Conservation (phyloP, 177 flowering plant genomes). For the Vitis hybrid region DNA sequence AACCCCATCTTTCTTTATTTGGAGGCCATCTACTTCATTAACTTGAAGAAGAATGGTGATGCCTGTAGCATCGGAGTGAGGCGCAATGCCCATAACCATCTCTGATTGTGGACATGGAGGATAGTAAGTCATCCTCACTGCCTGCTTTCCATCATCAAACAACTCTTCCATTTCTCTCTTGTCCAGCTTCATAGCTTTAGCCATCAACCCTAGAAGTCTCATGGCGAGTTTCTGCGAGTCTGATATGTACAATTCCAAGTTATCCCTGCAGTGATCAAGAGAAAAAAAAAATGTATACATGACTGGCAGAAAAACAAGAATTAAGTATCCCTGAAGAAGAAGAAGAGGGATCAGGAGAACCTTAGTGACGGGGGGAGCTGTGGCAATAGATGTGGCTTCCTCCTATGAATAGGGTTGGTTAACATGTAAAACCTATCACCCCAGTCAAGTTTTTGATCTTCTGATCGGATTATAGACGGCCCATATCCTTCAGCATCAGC, state of each 20-base stretch:
- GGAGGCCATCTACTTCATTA: slow-evolving; percentile 41
- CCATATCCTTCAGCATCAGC: slow-evolving; percentile 40
- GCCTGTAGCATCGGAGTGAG: slow-evolving; percentile 43
- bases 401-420: slow-evolving; percentile 27
- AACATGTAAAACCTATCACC: slow-evolving; percentile 25
- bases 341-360: slow-evolving; percentile 7
- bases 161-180: slow-evolving; percentile 19
- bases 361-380: slow-evolving; percentile 37
- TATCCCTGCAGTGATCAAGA: slow-evolving; percentile 18
- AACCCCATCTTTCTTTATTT: slow-evolving; percentile 35
- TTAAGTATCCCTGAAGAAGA: neutral
- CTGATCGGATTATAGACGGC: neutral
- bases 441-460: slow-evolving; percentile 32
- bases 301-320: too few relatives aligned
- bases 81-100: slow-evolving; percentile 31
- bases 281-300: neutral
- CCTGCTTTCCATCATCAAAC: slow-evolving; percentile 36
- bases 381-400: slow-evolving; percentile 43
- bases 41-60: slow-evolving; percentile 44
- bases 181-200: slow-evolving; percentile 22
- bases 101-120: slow-evolving; percentile 55
- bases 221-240: slow-evolving; percentile 29
- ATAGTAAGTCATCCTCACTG: slow-evolving; percentile 44
- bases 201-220: slow-evolving; percentile 21
- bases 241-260: slow-evolving; percentile 28